Base-by-base conservation (phyloP, 1,284 basidiomycete species). In the Phylloporus sp. region DNA sequence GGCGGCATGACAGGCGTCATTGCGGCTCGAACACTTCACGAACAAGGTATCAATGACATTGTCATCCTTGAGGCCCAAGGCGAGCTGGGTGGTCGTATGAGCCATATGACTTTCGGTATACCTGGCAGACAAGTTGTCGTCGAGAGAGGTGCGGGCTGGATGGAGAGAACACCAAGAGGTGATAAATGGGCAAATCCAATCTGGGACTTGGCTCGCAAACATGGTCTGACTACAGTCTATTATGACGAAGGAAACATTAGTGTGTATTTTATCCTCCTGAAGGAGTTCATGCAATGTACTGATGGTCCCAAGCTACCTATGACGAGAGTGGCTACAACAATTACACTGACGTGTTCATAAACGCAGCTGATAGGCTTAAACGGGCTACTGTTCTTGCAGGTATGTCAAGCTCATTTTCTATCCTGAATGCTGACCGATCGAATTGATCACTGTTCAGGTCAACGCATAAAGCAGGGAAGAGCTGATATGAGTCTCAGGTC, bases 1-100 rank as follows among this genome's bases (percentile, higher is more conserved):
- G 89, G 86, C 46, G 89, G 90, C 6, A 84, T 91, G 49, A 75
- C 90, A 2, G 90, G 90, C 15, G 78, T 91, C 49, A 86, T 86
- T 37, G 86, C 87, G 24, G 89, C 90, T 3, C 85, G 85, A 22
- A 84, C 87, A 0, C 79, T 92, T 12, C 80, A 86, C 60, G 75
- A 81, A 34, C 77, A 82, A 39, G 87, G 86, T n/a, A 78, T 90
- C n/a, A 68, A 82, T 39, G 80, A 89, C 70, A 89, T 88, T 70
- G 68, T 87, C 58, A 80, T 92, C 58, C 70, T 92, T 22, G 90
- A 92, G 63, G 89, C 82, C 2, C 80, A 84, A 31, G 66, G 73
- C 49, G 83, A 86, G 69, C 79, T 92, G 3, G 89, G 90, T 8
- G 89, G 89, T 11, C 81, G 89, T 15, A 81, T 90, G 78, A 81